Evolutionary conservation across 331 rosid genomes (phyloP), one percentile per base, ranked within the genome.

Genomic region (Cydonia oblonga): DNA sequence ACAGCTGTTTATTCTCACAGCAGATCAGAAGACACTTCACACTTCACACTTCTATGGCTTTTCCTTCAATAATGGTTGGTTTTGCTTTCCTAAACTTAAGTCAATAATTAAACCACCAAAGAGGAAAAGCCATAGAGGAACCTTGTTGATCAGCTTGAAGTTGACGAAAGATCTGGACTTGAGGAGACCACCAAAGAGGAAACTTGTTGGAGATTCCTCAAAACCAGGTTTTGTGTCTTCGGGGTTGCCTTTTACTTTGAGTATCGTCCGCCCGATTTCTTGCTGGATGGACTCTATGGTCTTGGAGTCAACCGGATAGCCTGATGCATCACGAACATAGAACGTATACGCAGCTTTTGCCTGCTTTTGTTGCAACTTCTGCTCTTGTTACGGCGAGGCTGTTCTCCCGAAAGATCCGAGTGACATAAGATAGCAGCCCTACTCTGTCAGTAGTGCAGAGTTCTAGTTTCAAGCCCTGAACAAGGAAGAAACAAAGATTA

Each of bases 361-460:
- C 98, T 4, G 89, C 95, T 79, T 89, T 95, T 0, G 98, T 95
- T 68, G 90, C n/a, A 54, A 95, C 98, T 79, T 95, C 98, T 32
- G 98, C 98, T 74, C 98, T 85, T 32, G 96, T 91, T 30, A 95
- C 98, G 0, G 91, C 86, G 57, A 95, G 92, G 86, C 98, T 95
- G 80, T 95, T 95, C 82, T 95, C 98, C 2, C 98, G 82, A 64
- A 95, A 95, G 76, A 95, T 95, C 9, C 98, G 89, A 2, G 98
- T 95, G 49, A 95, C 98, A 79, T 91, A 76, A 1, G 98, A 95
- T 30, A 95, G 89, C 57, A 95, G 87, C 40, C 98, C 98, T 8
- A 95, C 90, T 72, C 97, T 88, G 83, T 95, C 98, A 4, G 90
- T 86, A 23, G 98, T 89, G 86, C 98, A 89, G 32, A 95, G 88